These are phyloP conservation scores for Albizia julibrissin DNA, from an alignment of 306 rosid species.

Conservation along the genomic window DNA sequence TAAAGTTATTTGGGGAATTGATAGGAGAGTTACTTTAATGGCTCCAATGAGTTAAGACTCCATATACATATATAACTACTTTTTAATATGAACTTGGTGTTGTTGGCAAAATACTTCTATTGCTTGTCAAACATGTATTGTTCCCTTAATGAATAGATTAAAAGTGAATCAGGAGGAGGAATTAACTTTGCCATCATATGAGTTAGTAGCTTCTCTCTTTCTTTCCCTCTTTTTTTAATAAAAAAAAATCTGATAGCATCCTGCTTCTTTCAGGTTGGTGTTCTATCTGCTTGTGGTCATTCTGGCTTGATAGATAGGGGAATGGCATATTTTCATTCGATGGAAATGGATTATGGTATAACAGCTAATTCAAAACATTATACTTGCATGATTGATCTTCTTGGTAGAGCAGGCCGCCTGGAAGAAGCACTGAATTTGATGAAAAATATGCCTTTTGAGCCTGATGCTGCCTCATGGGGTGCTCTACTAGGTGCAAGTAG, in stretches of 20 bases:
- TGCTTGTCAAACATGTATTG: neutral
- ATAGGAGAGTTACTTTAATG: neutral
- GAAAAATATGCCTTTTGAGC: conserved; percentile 72
- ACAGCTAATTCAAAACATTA: conserved; percentile 66
- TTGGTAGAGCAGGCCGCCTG: conserved; percentile 82
- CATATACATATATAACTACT: neutral
- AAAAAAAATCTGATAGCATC: neutral
- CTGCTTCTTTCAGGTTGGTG: conserved; percentile 66
- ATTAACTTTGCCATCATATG: neutral
- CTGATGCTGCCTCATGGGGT: conserved; percentile 88
- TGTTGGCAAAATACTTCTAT: neutral
- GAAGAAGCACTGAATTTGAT: conserved; percentile 73
- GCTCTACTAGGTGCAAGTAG: conserved; percentile 85
- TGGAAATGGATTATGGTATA: conserved; percentile 58
- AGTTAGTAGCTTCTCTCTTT: neutral
- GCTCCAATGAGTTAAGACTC: conserved; percentile 1
- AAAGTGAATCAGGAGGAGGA: conserved; percentile 3
- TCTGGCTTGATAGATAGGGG: conserved; percentile 71
- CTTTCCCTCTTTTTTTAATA: neutral
- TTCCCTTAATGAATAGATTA: neutral
- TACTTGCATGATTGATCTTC: conserved; percentile 86
- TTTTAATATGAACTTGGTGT: neutral
- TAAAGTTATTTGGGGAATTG: neutral
- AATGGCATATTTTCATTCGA: conserved; percentile 62
- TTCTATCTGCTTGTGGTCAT: conserved; percentile 84